Base-by-base conservation (phyloP, 768 basidiomycete genomes). In the Gautieria morchelliformis region DNA sequence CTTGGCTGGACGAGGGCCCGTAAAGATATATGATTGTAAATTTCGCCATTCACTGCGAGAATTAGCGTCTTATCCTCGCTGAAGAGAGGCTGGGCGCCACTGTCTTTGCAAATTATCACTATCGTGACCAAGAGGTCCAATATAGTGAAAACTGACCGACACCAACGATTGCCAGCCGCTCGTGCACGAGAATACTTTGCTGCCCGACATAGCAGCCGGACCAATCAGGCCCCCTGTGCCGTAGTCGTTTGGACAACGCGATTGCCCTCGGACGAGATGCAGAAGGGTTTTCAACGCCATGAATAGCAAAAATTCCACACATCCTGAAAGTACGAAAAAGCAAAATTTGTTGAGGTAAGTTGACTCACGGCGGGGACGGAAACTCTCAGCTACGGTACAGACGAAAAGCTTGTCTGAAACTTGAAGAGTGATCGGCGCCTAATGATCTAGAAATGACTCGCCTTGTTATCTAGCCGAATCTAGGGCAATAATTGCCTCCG, bases 221-320 rank as follows among this genome's bases (percentile, higher is more conserved):
- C 96, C 96, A 99, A 72, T 99, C 96, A 11, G 96, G 96, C 14
- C 96, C 96, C 61, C 94, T 85, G 68, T 96, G 94, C 52, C 95
- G 81, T 59, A 91, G 84, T 61, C 83, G 84, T 73, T 93, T 96
- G 11, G 93, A 93, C 64, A 89, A 79, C 4, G 90, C 85, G 58
- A 97, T 84, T 65, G 84, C 87, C 56, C 76, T 81, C 46, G 85
- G 75, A 61, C 94, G 79, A 63, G 86, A 85, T 22, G 72, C 70
- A 39, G 78, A 66, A 37, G 93, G 85, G 56, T 84, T 86, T 61
- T 86, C 77, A 58, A 93, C 70, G 63, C 87, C 87, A 66, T 93
- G 91, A 27, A 83, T 83, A 58, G 88, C 90, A 62, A 93, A 75
- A 65, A 97, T 96, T 63, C 93, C 93, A 68, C 93, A 97, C 93